These are phyloP conservation scores for Sphagnum contortum DNA, from an alignment of 225 moss, liverwort and hornwort genomes.

Conservation along the genomic window DNA sequence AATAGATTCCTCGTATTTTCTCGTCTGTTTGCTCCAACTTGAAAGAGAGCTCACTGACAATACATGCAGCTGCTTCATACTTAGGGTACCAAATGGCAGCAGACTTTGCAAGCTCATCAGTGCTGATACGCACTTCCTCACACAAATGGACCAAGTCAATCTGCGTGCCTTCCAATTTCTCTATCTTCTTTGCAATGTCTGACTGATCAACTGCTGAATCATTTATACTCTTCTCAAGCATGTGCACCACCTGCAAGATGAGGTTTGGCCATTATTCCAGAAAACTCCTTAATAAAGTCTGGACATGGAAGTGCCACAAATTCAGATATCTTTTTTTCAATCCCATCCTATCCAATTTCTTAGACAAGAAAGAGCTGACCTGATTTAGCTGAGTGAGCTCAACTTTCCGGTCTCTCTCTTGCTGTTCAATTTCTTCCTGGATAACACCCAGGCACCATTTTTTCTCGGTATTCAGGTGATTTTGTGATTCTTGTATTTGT, in stretches of 20 bases:
- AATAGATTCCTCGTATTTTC: slow-evolving; percentile 27
- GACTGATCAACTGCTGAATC: slow-evolving; percentile 5
- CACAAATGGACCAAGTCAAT: slow-evolving; percentile 40
- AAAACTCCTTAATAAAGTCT: too few relatives aligned
- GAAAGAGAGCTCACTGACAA: slow-evolving; percentile 62
- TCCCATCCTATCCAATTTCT: too few relatives aligned
- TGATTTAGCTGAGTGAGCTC: slow-evolving; percentile 23
- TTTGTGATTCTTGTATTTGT: slow-evolving; percentile 34
- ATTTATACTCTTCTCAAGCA: slow-evolving; percentile 13
- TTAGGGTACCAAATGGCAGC: slow-evolving; percentile 76
- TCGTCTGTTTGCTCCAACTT: slow-evolving; percentile 60
- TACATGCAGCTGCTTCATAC: slow-evolving; percentile 46
- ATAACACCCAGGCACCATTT: slow-evolving; percentile 17
- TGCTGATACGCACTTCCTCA: slow-evolving; percentile 39
- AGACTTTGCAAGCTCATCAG: slow-evolving; percentile 46
- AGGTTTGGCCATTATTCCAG: too few relatives aligned
- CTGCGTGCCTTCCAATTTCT: slow-evolving; percentile 48
- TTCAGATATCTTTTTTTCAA: too few relatives aligned
- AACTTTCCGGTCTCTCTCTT: slow-evolving; percentile 22
- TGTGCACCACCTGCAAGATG: background rate
- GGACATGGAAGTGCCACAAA: too few relatives aligned
- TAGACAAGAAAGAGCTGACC: background rate
- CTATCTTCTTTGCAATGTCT: slow-evolving; percentile 18
- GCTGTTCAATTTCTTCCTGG: slow-evolving; percentile 19
- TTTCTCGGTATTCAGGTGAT: slow-evolving; percentile 18